Percentiles rank a stretch among this genome's conserved stretches.
Evolutionary conservation across 305 asterid species (phyloP).

Genomic region (Fraxinus floribunda): DNA sequence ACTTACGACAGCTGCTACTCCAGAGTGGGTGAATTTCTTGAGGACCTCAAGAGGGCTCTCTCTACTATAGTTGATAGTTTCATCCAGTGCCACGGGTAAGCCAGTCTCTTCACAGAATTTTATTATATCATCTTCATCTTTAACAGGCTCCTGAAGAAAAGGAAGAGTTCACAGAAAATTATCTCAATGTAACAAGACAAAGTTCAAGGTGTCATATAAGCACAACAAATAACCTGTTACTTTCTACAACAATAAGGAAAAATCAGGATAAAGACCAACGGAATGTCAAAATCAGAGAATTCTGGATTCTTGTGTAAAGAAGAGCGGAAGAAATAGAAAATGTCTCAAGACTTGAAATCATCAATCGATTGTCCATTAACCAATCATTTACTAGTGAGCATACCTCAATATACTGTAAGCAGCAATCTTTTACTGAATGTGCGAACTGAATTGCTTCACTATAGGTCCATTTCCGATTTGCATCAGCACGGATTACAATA

Average conservation of each 20-base stretch:
- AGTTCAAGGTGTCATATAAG: background rate
- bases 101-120: slow-evolving; percentile 85
- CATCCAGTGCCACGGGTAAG: slow-evolving; percentile 93
- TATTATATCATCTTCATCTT: slow-evolving; percentile 68
- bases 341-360: slow-evolving; percentile 9
- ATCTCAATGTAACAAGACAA: background rate
- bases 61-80: slow-evolving; percentile 58
- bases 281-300: slow-evolving; percentile 7
- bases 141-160: slow-evolving; percentile 78
- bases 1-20: slow-evolving; percentile 76
- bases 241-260: background rate
- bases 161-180: background rate
- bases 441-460: slow-evolving; percentile 79
- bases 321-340: slow-evolving; percentile 2
- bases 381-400: background rate
- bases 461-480: slow-evolving; percentile 78
- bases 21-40: slow-evolving; percentile 65
- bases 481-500: slow-evolving; percentile 84
- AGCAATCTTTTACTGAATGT: slow-evolving; percentile 52
- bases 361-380: slow-evolving; percentile 1
- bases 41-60: slow-evolving; percentile 59
- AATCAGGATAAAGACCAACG: background rate
- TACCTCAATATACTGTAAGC: slow-evolving; percentile 96
- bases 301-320: background rate
- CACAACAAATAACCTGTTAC: background rate